Evolutionary conservation across 805 yeast genomes (phyloP).

Genomic region (Allodekkera sacchari): DNA sequence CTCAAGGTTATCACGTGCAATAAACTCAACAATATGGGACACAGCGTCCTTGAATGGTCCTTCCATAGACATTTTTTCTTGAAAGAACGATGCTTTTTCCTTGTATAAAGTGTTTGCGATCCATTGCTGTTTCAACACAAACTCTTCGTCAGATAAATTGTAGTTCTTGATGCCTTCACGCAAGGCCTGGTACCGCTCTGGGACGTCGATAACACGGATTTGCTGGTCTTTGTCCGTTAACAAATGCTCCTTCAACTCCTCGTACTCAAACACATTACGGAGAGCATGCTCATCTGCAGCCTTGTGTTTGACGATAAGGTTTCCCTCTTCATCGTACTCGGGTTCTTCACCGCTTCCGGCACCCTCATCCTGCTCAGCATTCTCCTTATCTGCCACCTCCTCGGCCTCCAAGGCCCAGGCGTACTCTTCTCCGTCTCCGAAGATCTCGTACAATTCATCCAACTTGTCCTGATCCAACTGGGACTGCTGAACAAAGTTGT

Average conservation of each 20-base stretch:
- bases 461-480: constrained; percentile 82
- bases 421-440: constrained; percentile 95
- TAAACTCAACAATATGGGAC: constrained; percentile 57
- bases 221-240: constrained; percentile 87
- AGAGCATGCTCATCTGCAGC: constrained; percentile 13
- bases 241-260: constrained; percentile 84
- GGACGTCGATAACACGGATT: constrained; percentile 79
- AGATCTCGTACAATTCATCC: constrained; percentile 88
- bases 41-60: constrained; percentile 63
- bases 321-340: constrained; percentile 29
- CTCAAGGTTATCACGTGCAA: constrained; percentile 73
- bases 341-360: constrained; percentile 15
- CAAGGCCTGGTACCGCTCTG: constrained; percentile 82
- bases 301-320: constrained; percentile 22
- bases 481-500: constrained; percentile 23
- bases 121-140: constrained; percentile 72
- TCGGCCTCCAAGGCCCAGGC: constrained; percentile 97
- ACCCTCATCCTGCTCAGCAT: constrained; percentile 30
- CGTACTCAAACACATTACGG: constrained; percentile 84
- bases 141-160: constrained; percentile 62
- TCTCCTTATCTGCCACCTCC: constrained; percentile 51
- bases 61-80: constrained; percentile 24
- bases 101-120: constrained; percentile 53
- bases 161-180: constrained; percentile 61
- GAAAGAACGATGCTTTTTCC: constrained; percentile 43